Evolutionary conservation across 2,329 filamentous ascomycete species (phyloP), one percentile per base, ranked within the genome.

Genomic region (Epichloe uncinata): DNA sequence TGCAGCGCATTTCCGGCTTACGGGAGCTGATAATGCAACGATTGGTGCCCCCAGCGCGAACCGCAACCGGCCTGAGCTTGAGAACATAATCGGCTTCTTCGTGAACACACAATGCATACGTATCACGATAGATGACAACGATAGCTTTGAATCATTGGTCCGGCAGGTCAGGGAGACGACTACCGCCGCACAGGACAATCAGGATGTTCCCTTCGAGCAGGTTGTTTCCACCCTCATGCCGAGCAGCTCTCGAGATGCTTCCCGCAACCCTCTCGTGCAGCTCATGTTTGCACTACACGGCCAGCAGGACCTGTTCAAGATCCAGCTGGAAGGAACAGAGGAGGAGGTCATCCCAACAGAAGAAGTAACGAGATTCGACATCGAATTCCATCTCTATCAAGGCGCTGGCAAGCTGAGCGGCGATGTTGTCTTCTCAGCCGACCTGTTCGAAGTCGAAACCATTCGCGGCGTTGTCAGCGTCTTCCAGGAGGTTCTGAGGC

Each of bases 51-150:
- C 55, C 0, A 58, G 52, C 3, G 55, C 59, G 1, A 60, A 59
- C 12, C 54, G 59, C 0, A 53, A 58, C 9, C 42, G 55, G 2
- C 45, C 42, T 16, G 58, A 61, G 12, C 8, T 61, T 0, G 49
- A 60, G 33, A 42, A 55, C n/a, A 51, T 59, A 0, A 54, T 60
- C 8, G 60, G 57, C 1, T 58, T 57, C 52, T 61, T 61, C 13
- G 60, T 60, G 37, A 61, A 60, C 20, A 52, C 52, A 0, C 60
- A 62, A 41, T 61, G 60, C 15, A 57, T 61, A 34, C 16, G 42
- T 6, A 44, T 44, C 42, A 22, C 42, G 8, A 20, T 44, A 6
- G 20, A 26, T n/a, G n/a, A 13, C 20, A 16, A 44, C 12, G 42
- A 44, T 26, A 30, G 12, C 12, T 44, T 44, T 20, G 20, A 44